Conservation (phyloP, 2,329 filamentous ascomycete genomes). For the Seiridium unicorne region DNA sequence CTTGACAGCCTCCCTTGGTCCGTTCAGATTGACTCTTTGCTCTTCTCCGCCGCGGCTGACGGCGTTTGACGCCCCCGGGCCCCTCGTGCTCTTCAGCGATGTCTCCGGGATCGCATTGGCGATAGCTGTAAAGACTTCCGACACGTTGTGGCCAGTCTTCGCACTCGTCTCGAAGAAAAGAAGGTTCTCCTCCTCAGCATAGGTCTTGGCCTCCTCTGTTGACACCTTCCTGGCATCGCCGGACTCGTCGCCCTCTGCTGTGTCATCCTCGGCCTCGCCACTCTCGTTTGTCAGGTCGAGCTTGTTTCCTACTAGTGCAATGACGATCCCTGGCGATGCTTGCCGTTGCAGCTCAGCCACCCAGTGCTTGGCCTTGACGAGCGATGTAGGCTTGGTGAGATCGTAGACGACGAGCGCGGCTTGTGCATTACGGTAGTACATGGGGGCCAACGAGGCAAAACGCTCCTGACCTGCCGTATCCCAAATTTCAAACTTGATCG, state of each 20-base stretch:
- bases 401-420: conserved; percentile 98
- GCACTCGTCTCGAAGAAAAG: conserved; percentile 98
- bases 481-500: conserved; percentile 95
- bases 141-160: conserved; percentile 92
- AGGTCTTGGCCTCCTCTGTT: conserved; percentile 86
- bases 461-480: conserved; percentile 97
- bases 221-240: conserved; percentile 83
- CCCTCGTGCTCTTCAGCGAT: conserved; percentile 83
- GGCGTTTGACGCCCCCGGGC: conserved; percentile 60
- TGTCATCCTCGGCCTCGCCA: conserved; percentile 48
- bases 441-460: conserved; percentile 92
- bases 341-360: conserved; percentile 96
- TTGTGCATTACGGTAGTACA: conserved; percentile 99
- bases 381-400: conserved; percentile 91
- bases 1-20: conserved; percentile 74
- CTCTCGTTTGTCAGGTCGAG: conserved; percentile 76
- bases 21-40: conserved; percentile 79
- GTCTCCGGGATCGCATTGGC: conserved; percentile 98
- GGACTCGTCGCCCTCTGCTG: conserved; percentile 53
- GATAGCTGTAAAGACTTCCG: conserved; percentile 96
- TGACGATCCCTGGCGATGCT: conserved; percentile 93
- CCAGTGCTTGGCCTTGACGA: conserved; percentile 98
- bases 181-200: conserved; percentile 91
- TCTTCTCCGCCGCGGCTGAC: conserved; percentile 63
- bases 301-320: conserved; percentile 96